Evolutionary conservation across 257 asterid species (phyloP).

Genomic region (Jacaranda mimosifolia): DNA sequence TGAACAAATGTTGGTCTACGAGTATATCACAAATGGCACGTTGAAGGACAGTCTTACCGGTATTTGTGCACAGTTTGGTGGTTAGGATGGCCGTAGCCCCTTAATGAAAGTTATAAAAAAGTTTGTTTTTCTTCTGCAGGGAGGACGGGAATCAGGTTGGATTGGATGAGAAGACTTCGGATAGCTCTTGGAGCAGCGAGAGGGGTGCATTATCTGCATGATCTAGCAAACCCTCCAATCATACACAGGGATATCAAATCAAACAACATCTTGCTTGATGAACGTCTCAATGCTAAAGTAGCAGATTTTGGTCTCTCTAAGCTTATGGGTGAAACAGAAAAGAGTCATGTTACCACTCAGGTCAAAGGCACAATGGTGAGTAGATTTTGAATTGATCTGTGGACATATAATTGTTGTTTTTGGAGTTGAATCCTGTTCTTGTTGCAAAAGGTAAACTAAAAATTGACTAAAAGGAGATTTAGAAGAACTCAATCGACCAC

Average conservation of each 20-base stretch:
- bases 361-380: slow-evolving; percentile 98
- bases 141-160: slow-evolving; percentile 77
- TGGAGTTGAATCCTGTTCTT: too few species aligned
- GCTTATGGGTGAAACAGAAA: slow-evolving; percentile 65
- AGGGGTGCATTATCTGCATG: slow-evolving; percentile 92
- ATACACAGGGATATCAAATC: slow-evolving; percentile 94
- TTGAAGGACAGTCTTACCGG: slow-evolving; percentile 87
- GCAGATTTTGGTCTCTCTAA: slow-evolving; percentile 97
- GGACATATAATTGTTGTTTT: background rate
- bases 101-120: background rate
- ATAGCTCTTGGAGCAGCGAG: slow-evolving; percentile 86
- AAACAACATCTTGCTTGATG: slow-evolving; percentile 79
- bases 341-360: slow-evolving; percentile 86
- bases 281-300: slow-evolving; percentile 80
- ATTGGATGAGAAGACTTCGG: slow-evolving; percentile 84
- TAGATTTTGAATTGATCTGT: slow-evolving; percentile 1
- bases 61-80: slow-evolving; percentile 33
- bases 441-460: too few species aligned
- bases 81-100: background rate
- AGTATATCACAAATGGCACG: slow-evolving; percentile 79
- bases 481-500: background rate
- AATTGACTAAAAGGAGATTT: too few species aligned
- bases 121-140: slow-evolving; percentile 52
- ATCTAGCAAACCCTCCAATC: slow-evolving; percentile 88
- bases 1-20: slow-evolving; percentile 87